Percentiles rank a stretch among this genome's conserved stretches.
Evolutionary conservation across 2,329 filamentous ascomycete genomes (phyloP).

Genomic region (Blastomyces gilchristii): DNA sequence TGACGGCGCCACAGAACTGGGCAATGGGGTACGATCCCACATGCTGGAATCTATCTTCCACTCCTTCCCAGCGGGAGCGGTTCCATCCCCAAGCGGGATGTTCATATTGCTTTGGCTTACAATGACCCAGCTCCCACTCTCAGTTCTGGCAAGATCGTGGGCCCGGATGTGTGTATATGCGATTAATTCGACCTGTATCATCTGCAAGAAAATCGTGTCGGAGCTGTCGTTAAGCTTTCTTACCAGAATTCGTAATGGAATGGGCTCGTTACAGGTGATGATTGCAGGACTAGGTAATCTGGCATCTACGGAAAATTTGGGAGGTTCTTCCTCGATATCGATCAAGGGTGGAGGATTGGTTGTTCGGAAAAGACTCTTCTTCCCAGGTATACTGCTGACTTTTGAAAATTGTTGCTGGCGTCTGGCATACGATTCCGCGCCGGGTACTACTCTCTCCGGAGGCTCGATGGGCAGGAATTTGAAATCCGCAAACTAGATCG

Average conservation of each 20-base stretch:
- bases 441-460: conserved; percentile 55
- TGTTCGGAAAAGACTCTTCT: conserved; percentile 51
- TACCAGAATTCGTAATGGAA: conserved; percentile 70
- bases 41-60: conserved; percentile 57
- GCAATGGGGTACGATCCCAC: conserved; percentile 64
- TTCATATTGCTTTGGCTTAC: conserved; percentile 60
- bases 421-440: conserved; percentile 75
- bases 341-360: conserved; percentile 20
- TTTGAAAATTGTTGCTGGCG: conserved; percentile 53
- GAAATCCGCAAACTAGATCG: conserved; percentile 46
- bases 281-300: conserved; percentile 79
- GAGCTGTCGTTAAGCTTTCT: conserved; percentile 61
- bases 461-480: conserved; percentile 91
- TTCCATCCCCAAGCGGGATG: conserved; percentile 54
- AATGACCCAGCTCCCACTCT: conserved; percentile 66
- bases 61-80: conserved; percentile 54
- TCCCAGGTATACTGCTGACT: conserved; percentile 23
- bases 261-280: conserved; percentile 74
- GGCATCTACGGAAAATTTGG: conserved; percentile 66
- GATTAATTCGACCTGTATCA: conserved; percentile 71
- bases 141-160: conserved; percentile 60
- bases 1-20: conserved; percentile 75
- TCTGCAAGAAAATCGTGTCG: conserved; percentile 64
- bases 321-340: conserved; percentile 29
- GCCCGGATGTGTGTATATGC: conserved; percentile 70